Evolutionary conservation across 768 basidiomycete species (phyloP), one percentile per base, ranked within the genome.

Genomic region (Suillus variegatus): DNA sequence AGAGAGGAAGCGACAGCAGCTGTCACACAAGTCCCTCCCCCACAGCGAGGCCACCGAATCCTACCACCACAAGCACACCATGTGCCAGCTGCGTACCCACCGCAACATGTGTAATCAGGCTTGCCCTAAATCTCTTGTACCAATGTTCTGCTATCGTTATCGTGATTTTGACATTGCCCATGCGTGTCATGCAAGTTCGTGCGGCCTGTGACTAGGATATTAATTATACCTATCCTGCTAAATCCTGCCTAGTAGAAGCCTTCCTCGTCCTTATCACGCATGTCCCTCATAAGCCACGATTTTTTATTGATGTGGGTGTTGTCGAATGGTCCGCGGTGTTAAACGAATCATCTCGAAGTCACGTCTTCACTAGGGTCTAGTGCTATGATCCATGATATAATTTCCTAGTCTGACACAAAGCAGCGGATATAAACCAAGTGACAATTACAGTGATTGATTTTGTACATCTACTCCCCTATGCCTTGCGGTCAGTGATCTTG

Each of bases 401-500:
- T 40, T 57, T 57, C 56, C 16, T 4, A 14, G 6, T 28, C 38
- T 28, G 22, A 36, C 3, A 56, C 36, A 49, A n/a, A 43, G 25
- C 22, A 25, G 22, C 6, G 22, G 47, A 51, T 51, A 28, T 51
- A 40, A 38, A 16, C 4, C 5, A 43, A 22, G 40, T 16, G 28
- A 55, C 25, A 28, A 38, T 32, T 60, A 60, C 58, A 32, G 12
- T 22, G 3, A 32, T 60, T 43, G 58, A 12, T 6, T 10, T 43
- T 20, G 40, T 43, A 28, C 41, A 43, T 13, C 18, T 8, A 57
- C 10, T 41, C 3, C 9, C 2, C 41, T 60, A 60, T 12, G 58
- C 58, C 78, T 85, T 85, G 77, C 86, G 86, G 16, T 60, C 41
- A 43, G 40, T 60, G 43, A 99, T 96, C 84, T 99, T 99, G 66